Conservation (phyloP, 2,329 filamentous ascomycete species). For the Arthrobotrys conoides region DNA sequence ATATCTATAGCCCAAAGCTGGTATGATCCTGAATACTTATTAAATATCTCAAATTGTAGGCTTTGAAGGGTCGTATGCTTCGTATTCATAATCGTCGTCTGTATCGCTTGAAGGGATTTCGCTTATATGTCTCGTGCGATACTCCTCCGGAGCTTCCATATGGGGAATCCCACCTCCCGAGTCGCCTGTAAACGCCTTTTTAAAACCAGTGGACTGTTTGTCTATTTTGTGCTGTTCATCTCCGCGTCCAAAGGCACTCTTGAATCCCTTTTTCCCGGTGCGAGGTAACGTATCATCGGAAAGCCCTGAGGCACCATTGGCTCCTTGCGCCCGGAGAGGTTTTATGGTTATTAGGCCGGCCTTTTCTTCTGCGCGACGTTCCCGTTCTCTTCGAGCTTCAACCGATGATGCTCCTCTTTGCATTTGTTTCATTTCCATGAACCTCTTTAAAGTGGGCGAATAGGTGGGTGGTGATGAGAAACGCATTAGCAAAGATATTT, state of each 20-base stretch:
- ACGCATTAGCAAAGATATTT: slow-evolving; percentile 11
- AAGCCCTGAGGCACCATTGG: slow-evolving; percentile 63
- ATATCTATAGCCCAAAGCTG: not conserved
- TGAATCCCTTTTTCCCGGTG: slow-evolving; percentile 75
- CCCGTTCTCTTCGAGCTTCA: slow-evolving; percentile 73
- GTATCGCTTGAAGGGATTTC: slow-evolving; percentile 58
- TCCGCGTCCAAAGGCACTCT: slow-evolving; percentile 77
- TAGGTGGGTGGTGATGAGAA: slow-evolving; percentile 27
- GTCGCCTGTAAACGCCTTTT: slow-evolving; percentile 34
- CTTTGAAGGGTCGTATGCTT: slow-evolving; percentile 61
- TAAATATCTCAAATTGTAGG: slow-evolving; percentile 51
- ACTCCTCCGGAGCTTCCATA: not conserved
- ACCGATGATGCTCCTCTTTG: slow-evolving; percentile 74
- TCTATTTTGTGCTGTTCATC: slow-evolving; percentile 32
- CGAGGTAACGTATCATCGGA: slow-evolving; percentile 66
- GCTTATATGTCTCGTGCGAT: slow-evolving; percentile 47
- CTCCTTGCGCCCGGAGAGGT: slow-evolving; percentile 68
- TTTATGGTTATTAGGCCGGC: slow-evolving; percentile 79
- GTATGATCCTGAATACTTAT: too few relatives aligned
- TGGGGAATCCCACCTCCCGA: not conserved
- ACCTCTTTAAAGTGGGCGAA: slow-evolving; percentile 68
- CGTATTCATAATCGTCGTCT: slow-evolving; percentile 58
- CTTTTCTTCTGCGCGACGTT: slow-evolving; percentile 79
- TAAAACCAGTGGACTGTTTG: slow-evolving; percentile 43
- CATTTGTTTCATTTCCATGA: slow-evolving; percentile 89